These are phyloP conservation scores for Pythium coloratum DNA, from an alignment of 352 stramenopile species.

Conservation along the genomic window DNA sequence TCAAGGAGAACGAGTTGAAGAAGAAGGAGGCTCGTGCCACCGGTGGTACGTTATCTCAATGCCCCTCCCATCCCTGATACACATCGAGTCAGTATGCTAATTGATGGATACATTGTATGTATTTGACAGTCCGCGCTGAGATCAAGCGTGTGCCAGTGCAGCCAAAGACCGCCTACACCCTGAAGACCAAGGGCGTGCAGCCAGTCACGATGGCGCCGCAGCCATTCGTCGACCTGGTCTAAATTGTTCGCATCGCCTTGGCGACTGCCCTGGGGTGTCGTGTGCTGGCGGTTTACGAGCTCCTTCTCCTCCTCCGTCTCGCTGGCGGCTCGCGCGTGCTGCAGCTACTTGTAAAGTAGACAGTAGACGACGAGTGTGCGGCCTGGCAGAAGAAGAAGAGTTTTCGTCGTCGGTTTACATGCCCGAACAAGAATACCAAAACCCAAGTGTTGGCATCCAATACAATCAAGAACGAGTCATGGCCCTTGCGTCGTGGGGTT, in stretches of 20 bases:
- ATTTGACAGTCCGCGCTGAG: conserved; percentile 66
- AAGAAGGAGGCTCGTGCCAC: conserved; percentile 96
- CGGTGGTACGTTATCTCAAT: conserved; percentile 50
- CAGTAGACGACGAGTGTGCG: not conserved
- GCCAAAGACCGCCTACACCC: conserved; percentile 96
- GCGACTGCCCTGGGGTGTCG: conserved; percentile 7
- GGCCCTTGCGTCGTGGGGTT: not conserved
- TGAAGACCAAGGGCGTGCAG: conserved; percentile 87
- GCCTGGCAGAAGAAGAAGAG: too few species aligned
- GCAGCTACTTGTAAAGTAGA: conserved; percentile 6
- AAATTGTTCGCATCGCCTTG: conserved; percentile 47
- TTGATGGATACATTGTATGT: not conserved
- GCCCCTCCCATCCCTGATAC: not conserved
- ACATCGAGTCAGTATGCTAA: not conserved
- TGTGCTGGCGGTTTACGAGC: conserved; percentile 6
- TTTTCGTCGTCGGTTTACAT: not conserved
- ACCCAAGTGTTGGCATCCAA: conserved; percentile 44
- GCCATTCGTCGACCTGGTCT: conserved; percentile 99
- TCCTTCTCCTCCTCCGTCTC: not conserved
- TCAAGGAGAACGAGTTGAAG: conserved; percentile 98
- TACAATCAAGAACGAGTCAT: conserved; percentile 50
- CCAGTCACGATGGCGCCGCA: conserved; percentile 97
- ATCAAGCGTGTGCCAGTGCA: conserved; percentile 95
- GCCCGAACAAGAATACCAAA: conserved; percentile 31
- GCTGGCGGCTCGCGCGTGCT: not conserved